Evolutionary conservation across 2,329 filamentous ascomycete species (phyloP), one percentile per base, ranked within the genome.

Genomic region (Colletotrichum cereale): DNA sequence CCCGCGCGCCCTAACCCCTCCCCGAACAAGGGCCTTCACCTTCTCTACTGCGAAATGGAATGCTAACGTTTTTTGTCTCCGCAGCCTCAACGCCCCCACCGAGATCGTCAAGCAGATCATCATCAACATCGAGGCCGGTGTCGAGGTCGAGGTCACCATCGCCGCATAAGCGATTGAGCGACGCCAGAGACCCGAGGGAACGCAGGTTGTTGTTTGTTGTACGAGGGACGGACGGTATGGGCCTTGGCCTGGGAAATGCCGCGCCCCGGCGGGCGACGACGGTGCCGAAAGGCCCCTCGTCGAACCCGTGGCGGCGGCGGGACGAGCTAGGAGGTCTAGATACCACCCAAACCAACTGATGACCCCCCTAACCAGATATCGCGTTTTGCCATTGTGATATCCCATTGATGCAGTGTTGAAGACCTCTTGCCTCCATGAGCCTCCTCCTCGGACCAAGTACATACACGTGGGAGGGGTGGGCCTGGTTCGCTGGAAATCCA

Each of bases 41-140:
- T n/a, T n/a, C n/a, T n/a, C n/a, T n/a, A n/a, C n/a, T n/a, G n/a
- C n/a, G n/a, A n/a, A n/a, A n/a, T n/a, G n/a, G 12, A 14, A 11
- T 31, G 26, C 77, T 78, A 58, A 76, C 62, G 31, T 42, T 11
- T n/a, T n/a, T n/a, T n/a, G n/a, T n/a, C 12, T 21, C 16, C 44
- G 38, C 60, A 93, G 91, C 86, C 89, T 99, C 78, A 95, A 97
- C 87, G 96, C 96, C 80, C 96, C 96, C 75, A 99, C 96, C 81
- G 96, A 99, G 91, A 92, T 96, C 77, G 93, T 97, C 88, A 97
- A 97, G 92, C 92, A 94, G 87, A 95, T 96, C 89, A 96, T 96
- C 84, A 93, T 96, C 89, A 97, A 96, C 89, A 96, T 96, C 84
- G 93, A 96, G 88, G 93, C 93, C 77, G 93, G 93, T 88, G 93